These are phyloP conservation scores for Fusarium luffae DNA, from an alignment of 2,329 filamentous ascomycete species.

Conservation along the genomic window DNA sequence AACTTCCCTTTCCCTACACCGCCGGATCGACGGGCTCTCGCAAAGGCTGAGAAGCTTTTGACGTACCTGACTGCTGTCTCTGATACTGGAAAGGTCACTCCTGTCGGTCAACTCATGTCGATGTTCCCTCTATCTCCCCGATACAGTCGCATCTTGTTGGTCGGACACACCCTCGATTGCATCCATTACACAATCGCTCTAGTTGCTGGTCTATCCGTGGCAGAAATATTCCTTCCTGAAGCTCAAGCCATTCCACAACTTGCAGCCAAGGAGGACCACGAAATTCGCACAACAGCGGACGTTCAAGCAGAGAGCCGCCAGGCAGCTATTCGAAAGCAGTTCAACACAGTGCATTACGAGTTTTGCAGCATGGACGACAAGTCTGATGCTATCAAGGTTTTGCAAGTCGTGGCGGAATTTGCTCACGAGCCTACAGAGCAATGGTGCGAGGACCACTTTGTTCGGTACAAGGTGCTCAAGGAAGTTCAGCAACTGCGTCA, in stretches of 20 bases:
- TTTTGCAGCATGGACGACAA: constrained; percentile 85
- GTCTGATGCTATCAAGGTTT: constrained; percentile 89
- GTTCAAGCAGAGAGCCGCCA: constrained; percentile 77
- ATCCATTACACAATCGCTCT: constrained; percentile 87
- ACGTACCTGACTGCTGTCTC: constrained; percentile 86
- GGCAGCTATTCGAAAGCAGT: constrained; percentile 69
- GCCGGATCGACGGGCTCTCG: constrained; percentile 79
- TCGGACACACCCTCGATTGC: constrained; percentile 85
- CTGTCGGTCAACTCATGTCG: constrained; percentile 82
- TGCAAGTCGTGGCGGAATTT: constrained; percentile 89
- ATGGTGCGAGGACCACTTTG: constrained; percentile 86
- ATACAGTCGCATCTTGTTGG: constrained; percentile 90
- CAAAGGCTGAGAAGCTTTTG: constrained; percentile 86
- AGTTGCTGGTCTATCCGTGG: constrained; percentile 87
- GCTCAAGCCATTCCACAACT: constrained; percentile 75
- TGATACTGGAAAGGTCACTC: constrained; percentile 77
- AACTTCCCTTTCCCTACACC: constrained; percentile 97
- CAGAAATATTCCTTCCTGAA: constrained; percentile 87
- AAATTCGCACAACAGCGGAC: constrained; percentile 72
- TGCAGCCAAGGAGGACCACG: constrained; percentile 58
- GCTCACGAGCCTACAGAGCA: constrained; percentile 76
- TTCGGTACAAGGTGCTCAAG: constrained; percentile 86
- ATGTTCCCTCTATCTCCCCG: constrained; percentile 90
- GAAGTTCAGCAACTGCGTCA: constrained; percentile 85
- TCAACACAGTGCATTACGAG: constrained; percentile 78